Conservation (phyloP, 1,284 basidiomycete species). For the Bondarzewia mesenterica region DNA sequence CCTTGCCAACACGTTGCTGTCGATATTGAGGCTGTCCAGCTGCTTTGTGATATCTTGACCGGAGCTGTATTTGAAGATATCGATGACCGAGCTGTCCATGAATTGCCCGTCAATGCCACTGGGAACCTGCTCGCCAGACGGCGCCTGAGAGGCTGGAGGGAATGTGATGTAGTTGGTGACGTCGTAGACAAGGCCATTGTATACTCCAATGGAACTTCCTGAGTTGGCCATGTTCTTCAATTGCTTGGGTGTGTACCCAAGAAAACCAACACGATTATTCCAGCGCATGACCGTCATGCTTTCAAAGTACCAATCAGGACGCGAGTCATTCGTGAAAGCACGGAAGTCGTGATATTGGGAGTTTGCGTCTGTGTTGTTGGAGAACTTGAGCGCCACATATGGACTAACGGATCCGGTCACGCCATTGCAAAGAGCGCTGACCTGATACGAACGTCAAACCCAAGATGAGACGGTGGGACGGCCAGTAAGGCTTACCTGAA, state of each 20-base stretch:
- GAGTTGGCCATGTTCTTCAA: conserved; percentile 63
- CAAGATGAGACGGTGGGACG: neutral
- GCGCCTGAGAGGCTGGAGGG: conserved; percentile 49
- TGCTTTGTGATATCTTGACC: conserved; percentile 83
- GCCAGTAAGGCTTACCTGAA: conserved; percentile 56
- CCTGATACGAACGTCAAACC: conserved; percentile 32
- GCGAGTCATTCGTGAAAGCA: conserved; percentile 75
- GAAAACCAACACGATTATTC: conserved; percentile 81
- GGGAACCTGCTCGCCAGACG: conserved; percentile 51
- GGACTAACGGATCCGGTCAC: conserved; percentile 76
- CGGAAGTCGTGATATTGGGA: conserved; percentile 97
- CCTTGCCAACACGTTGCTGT: conserved; percentile 55
- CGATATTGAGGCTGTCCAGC: conserved; percentile 63
- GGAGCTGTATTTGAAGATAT: conserved; percentile 77
- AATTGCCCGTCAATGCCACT: conserved; percentile 58
- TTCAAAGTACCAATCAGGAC: conserved; percentile 98
- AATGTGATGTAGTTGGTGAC: conserved; percentile 72
- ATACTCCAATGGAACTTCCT: conserved; percentile 72
- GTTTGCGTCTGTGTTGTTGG: conserved; percentile 76
- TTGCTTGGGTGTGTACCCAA: conserved; percentile 80
- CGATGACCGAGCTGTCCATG: conserved; percentile 69
- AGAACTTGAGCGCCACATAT: conserved; percentile 73
- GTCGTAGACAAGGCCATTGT: conserved; percentile 85
- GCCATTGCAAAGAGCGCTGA: conserved; percentile 91
- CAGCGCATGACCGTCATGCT: conserved; percentile 86